A percentile compares a stretch with the other conserved stretches of the same genome.
phyloP scores from a whole-genome alignment of 2,329 filamentous ascomycete genomes.

The Apiospora aurea region DNA sequence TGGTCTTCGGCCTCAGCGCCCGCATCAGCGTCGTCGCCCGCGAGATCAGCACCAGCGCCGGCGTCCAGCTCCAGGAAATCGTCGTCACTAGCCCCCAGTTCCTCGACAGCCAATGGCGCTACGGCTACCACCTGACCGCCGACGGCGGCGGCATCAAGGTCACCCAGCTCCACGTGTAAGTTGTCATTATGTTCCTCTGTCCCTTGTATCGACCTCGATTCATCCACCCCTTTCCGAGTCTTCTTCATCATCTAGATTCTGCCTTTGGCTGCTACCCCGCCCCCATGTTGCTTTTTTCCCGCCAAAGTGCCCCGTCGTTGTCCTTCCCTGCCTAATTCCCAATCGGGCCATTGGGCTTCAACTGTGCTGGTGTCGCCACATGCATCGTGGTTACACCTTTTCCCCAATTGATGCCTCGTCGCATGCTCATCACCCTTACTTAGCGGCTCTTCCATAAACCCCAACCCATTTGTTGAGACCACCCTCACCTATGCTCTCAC shows the following conservation, averaged over 20 bases:
- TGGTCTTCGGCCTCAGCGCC: conserved; percentile 72
- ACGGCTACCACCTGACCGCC: conserved; percentile 76
- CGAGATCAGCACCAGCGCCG: conserved; percentile 64
- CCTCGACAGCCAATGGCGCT: conserved; percentile 84
- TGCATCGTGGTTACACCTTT: not conserved
- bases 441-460: conserved; percentile 53
- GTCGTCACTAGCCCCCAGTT: conserved; percentile 94
- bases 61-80: conserved; percentile 74
- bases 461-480: conserved; percentile 91
- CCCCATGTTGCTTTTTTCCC: not conserved
- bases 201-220: not conserved
- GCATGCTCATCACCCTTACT: not conserved
- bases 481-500: conserved; percentile 87
- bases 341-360: not conserved
- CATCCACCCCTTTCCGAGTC: not conserved
- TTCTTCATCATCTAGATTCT: not conserved
- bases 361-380: not conserved
- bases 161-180: conserved; percentile 80
- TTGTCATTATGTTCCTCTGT: conserved; percentile 42
- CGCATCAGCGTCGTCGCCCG: conserved; percentile 70
- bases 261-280: not conserved
- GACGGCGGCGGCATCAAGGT: conserved; percentile 81
- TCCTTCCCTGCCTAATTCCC: not conserved
- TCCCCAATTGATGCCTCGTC: not conserved
- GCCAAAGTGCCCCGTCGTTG: not conserved